Evolutionary conservation across 129 eudicot genomes (phyloP).

Genomic region (Artemisia argyi): DNA sequence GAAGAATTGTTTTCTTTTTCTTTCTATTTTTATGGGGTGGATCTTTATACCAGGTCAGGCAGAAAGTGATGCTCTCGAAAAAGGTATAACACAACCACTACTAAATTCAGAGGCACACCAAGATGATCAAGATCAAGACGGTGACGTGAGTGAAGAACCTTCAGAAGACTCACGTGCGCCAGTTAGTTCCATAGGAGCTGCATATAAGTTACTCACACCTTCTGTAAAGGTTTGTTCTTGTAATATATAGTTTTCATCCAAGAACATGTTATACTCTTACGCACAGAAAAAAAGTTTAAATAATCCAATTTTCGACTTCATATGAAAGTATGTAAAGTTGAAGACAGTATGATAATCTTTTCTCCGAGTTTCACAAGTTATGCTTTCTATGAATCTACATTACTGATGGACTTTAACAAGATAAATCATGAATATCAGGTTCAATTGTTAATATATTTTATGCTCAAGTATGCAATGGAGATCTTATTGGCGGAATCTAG

Average conservation of each 20-base stretch:
- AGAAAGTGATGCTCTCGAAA: constrained; percentile 62
- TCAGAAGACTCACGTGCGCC: constrained; percentile 70
- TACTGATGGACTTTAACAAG: constrained; percentile 7
- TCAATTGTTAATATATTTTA: constrained; percentile 87
- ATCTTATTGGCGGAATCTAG: constrained; percentile 93
- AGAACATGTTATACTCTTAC: background rate
- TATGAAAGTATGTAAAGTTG: background rate
- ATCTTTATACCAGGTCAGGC: constrained; percentile 33
- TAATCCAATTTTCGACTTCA: background rate
- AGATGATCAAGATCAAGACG: constrained; percentile 56
- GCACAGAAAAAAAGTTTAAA: no score
- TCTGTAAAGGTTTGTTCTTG: constrained; percentile 72
- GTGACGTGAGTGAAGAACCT: constrained; percentile 77
- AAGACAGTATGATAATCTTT: no score
- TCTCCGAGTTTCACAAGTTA: no score
- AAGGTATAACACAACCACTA: constrained; percentile 76
- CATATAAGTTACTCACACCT: constrained; percentile 87
- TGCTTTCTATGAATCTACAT: background rate
- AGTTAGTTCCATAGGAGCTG: constrained; percentile 63
- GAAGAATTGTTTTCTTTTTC: no score
- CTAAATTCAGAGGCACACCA: constrained; percentile 48
- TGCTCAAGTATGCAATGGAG: constrained; percentile 95
- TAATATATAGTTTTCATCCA: background rate
- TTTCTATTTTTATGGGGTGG: no score
- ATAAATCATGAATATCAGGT: constrained; percentile 46